Percentiles rank a stretch among this genome's conserved stretches.
Evolutionary conservation across 2,329 filamentous ascomycete genomes (phyloP).

Genomic region (Aureobasidium sp.): DNA sequence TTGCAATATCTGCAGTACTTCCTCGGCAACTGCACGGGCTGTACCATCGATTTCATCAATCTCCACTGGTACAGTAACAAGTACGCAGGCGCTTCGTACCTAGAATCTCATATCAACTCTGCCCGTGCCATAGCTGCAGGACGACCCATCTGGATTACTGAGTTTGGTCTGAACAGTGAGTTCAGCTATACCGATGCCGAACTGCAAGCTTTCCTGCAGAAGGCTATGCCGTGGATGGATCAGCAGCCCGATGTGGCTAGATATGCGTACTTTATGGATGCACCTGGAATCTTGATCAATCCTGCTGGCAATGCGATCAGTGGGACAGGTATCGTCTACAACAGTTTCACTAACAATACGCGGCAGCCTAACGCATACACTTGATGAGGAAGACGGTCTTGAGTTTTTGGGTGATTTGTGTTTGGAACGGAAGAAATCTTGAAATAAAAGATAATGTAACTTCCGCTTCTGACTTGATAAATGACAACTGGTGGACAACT

Average conservation of each 20-base stretch:
- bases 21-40: slow-evolving; percentile 44
- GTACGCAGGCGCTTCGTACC: slow-evolving; percentile 24
- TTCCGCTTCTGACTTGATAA: not conserved
- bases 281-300: slow-evolving; percentile 24
- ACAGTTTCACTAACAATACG: slow-evolving; percentile 17
- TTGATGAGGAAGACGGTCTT: not conserved
- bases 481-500: not conserved
- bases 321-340: slow-evolving; percentile 20
- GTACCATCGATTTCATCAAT: slow-evolving; percentile 51
- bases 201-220: slow-evolving; percentile 38
- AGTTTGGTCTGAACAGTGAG: slow-evolving; percentile 45
- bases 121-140: slow-evolving; percentile 15
- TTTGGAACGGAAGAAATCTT: not conserved
- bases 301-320: slow-evolving; percentile 19
- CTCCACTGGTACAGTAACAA: slow-evolving; percentile 51
- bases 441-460: not conserved
- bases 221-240: slow-evolving; percentile 37
- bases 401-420: not conserved
- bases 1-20: slow-evolving; percentile 47
- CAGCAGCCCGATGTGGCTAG: slow-evolving; percentile 30
- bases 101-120: slow-evolving; percentile 37
- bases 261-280: slow-evolving; percentile 29
- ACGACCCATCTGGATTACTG: slow-evolving; percentile 40
- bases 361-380: slow-evolving; percentile 1
- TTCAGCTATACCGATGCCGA: slow-evolving; percentile 30